These are phyloP conservation scores for Pseudozyma pruni DNA, from an alignment of 1,284 basidiomycete genomes.

Conservation along the genomic window DNA sequence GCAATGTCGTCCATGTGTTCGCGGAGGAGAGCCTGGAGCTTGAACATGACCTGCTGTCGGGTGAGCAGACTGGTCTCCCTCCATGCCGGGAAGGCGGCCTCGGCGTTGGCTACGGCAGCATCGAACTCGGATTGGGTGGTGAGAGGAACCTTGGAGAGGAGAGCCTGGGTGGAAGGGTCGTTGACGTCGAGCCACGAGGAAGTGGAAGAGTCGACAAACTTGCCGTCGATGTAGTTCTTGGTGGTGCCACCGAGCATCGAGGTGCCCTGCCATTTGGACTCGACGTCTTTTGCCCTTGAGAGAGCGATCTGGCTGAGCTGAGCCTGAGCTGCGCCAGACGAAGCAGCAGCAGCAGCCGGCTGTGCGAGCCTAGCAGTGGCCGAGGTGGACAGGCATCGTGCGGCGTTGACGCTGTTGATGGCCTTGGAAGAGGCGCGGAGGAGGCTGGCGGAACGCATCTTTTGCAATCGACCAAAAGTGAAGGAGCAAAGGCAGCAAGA, in stretches of 20 bases:
- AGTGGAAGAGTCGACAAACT: conserved; percentile 84
- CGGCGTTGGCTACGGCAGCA: conserved; percentile 84
- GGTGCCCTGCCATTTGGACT: conserved; percentile 80
- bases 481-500: not conserved
- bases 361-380: conserved; percentile 25
- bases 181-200: conserved; percentile 83
- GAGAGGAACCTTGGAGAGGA: conserved; percentile 89
- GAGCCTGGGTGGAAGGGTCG: conserved; percentile 88
- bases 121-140: conserved; percentile 85
- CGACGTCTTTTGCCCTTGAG: conserved; percentile 53
- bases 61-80: conserved; percentile 84
- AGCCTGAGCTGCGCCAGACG: conserved; percentile 19
- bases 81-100: conserved; percentile 91
- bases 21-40: conserved; percentile 68
- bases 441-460: conserved; percentile 23
- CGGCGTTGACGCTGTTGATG: conserved; percentile 7
- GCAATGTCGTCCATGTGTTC: conserved; percentile 69
- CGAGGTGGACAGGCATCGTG: conserved; percentile 42
- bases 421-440: conserved; percentile 34
- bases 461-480: not conserved
- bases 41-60: conserved; percentile 87
- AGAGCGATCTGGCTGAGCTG: conserved; percentile 51
- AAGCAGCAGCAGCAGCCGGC: conserved; percentile 32
- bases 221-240: conserved; percentile 83
- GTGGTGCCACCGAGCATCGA: conserved; percentile 80